A percentile compares a stretch with the other conserved stretches of the same genome.
phyloP scores from a whole-genome alignment of 805 yeast genomes.

The Teunomyces stri region DNA sequence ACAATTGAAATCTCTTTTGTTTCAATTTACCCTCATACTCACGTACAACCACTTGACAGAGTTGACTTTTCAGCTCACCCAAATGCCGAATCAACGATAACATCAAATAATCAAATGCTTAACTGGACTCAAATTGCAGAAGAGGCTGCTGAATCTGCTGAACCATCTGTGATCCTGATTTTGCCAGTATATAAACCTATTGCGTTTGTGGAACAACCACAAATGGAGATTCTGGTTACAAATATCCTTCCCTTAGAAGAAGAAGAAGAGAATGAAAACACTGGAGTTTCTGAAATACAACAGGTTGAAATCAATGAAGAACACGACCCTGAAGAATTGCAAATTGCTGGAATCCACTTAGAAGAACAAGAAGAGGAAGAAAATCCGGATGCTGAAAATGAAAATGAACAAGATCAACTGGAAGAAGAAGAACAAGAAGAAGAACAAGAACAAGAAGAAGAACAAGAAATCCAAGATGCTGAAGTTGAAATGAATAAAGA shows the following conservation, averaged over 20 bases:
- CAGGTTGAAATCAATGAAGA: neutral
- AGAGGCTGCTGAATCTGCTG: neutral
- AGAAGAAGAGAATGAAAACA: neutral
- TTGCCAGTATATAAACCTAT: neutral
- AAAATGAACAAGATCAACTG: neutral
- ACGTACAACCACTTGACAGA: neutral
- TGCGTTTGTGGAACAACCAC: neutral
- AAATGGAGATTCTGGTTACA: neutral
- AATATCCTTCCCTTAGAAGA: neutral
- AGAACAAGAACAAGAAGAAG: neutral
- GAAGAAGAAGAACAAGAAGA: neutral
- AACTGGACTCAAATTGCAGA: neutral
- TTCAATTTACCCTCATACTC: too few relatives aligned
- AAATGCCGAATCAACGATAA: neutral
- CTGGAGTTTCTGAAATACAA: neutral
- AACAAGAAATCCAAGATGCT: neutral
- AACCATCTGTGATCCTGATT: neutral
- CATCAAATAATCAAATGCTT: neutral
- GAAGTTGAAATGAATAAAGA: neutral
- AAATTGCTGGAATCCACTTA: too few relatives aligned
- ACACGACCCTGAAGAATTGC: neutral
- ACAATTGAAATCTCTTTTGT: neutral
- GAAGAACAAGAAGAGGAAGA: neutral
- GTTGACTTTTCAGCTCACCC: neutral
- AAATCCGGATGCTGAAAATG: neutral